Base-by-base conservation (phyloP, 2,329 filamentous ascomycete genomes). In the Xylariales sp. region DNA sequence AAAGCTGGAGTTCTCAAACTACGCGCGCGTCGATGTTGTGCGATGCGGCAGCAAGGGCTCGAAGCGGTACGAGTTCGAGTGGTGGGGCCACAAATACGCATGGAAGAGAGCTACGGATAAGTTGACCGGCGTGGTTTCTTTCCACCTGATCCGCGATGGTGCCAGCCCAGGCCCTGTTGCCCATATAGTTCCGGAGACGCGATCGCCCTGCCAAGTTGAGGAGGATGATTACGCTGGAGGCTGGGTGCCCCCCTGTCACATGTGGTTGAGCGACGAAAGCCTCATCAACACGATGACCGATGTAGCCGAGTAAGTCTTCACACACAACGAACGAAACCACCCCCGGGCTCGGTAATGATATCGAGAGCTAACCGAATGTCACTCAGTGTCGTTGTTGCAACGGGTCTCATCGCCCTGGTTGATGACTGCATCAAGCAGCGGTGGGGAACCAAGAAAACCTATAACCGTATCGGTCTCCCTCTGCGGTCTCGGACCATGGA, bases 1-100 rank as follows among this genome's bases (percentile, higher is more conserved):
- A 59, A 87, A 89, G 63, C 76, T 98, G 23, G 91, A 97, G 59
- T 98, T 96, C 59, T 94, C 88, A 48, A 98, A 97, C 66, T 98
- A 98, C 59, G 91, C 91, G 3, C 88, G 93, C 51, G 81, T 97
- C 28, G 86, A 95, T 47, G 67, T 98, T 35, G 81, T 77, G 49
- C 79, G 87, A 29, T 72, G 78, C 17, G 84, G 84, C 13, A 67
- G 74, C 35, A 81, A 78, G 49, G 69, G 73, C 30, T 72, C 72
- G 45, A 91, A 89, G 63, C 77, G 80, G 44, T 97, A 96, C 60
- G 86, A 89, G 39, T 96, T 95, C 53, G 85, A 91, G 56, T 95
- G 95, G 72, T 97, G 93, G 93, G 88, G 88, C 18, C 76, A 83
- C 50, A 75, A 71, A 38, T 97, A 97, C 62, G 69, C 78, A 37